Evolutionary conservation across 495 filamentous ascomycete species (phyloP), one percentile per base, ranked within the genome.

Genomic region (Penicillium coprophilum): DNA sequence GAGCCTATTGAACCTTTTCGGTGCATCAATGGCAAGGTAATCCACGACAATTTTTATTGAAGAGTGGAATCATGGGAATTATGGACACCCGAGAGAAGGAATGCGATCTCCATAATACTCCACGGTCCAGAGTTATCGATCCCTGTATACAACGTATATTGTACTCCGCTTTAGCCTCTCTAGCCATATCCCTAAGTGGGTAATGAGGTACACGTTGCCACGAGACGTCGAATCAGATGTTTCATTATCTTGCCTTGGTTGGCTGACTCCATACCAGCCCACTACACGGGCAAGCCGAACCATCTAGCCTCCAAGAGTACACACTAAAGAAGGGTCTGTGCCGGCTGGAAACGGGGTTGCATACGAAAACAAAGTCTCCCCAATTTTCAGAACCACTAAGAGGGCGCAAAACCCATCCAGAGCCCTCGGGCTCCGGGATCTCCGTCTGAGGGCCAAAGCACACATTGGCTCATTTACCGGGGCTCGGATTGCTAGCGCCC

Each of bases 151-250:
- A 13, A 32, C n/a, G 28, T 11, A 17, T 7, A 28, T 23, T n/a
- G 6, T 36, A 32, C 31, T 54, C 52, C 52, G 46, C 41, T 32
- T 20, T 46, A 46, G 31, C 27, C 50, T 30, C 24, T 40, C 36
- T 59, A 28, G 24, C 55, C 56, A 59, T 55, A 49, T 32, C 36
- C 28, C 55, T 23, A 46, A 32, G 64, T 61, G 55, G 61, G 47
- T 56, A 56, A 21, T 23, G 20, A n/a, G 38, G n/a, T 30, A 58
- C 59, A 38, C 27, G 15, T 61, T 61, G 54, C 55, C 30, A 61
- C 32, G 49, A 44, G 50, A 30, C 4, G 27, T 53, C 46, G 36
- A 61, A 56, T 53, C 2, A 57, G 36, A 53, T 32, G 45, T 41
- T 36, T 23, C 38, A n/a, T n/a, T n/a, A n/a, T n/a, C n/a, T n/a